Conservation (phyloP, 306 rosid species). For the Lablab purpureus region DNA sequence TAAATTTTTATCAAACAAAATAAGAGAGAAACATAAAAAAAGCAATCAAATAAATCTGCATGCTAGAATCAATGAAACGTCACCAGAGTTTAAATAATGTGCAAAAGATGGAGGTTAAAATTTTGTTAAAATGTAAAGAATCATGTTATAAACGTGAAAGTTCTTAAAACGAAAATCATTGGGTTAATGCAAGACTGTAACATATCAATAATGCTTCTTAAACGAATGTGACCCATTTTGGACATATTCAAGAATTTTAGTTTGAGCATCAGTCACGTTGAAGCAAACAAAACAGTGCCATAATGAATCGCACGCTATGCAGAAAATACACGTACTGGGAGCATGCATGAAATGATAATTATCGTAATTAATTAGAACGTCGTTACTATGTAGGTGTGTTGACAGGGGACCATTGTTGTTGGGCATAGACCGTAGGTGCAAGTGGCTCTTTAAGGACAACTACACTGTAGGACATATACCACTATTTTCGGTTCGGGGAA, state of each 20-base stretch:
- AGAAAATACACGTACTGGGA: background rate
- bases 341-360: slow-evolving; percentile 37
- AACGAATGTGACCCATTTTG: background rate
- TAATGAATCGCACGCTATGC: background rate
- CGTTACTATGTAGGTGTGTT: background rate
- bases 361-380: slow-evolving; percentile 25
- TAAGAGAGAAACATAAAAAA: background rate
- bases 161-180: too few relatives aligned
- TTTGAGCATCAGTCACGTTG: background rate
- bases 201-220: background rate
- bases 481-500: background rate
- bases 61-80: too few relatives aligned
- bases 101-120: too few relatives aligned
- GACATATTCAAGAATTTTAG: background rate
- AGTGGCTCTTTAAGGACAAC: slow-evolving; percentile 21
- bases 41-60: background rate
- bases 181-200: background rate
- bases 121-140: background rate
- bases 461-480: background rate
- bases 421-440: background rate
- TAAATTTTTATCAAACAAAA: too few relatives aligned
- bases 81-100: too few relatives aligned
- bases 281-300: background rate
- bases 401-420: slow-evolving; percentile 39
- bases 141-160: background rate